Evolutionary conservation across 306 rosid genomes (phyloP), one percentile per base, ranked within the genome.

Genomic region (Medicago ruthenica): DNA sequence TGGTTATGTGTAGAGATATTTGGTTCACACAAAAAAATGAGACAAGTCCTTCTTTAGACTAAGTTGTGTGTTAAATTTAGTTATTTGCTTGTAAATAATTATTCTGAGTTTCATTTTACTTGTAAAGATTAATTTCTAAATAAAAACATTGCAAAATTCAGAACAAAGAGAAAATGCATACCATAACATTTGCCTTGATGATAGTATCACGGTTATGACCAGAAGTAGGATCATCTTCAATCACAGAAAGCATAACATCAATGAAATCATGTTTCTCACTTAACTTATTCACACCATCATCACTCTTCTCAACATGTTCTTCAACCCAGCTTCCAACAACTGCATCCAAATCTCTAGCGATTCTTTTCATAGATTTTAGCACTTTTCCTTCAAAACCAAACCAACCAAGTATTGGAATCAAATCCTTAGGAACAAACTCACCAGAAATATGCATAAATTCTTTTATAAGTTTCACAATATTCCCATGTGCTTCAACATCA

Each of bases 371-470:
- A 1, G 67, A 53, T 67, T 62, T 85, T 1, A 85, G 62, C 31
- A 85, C 62, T 45, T 72, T 4, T 2, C 91, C 89, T 13, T 75
- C 27, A 1, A 68, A 1, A 1, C 69, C 79, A 21, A 87, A 37
- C 91, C 93, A 87, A 6, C 82, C 80, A n/a, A 85, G 80, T 8
- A 87, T 7, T 6, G 91, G 87, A 50, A 86, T 64, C 70, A 83
- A 14, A 66, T 89, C 91, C 3, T 88, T 81, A 51, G 72, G 74
- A 27, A 81, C 82, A 71, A 75, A 75, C 0, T 60, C 85, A 42
- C 91, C 91, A 14, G 84, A 68, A 17, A 83, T 57, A 3, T 55
- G 63, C 90, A 86, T 86, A 9, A 73, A 83, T 6, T 89, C 89
- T 62, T 81, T 79, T 7, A 87, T 64, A 5, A 87, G 69, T 11